Conservation (phyloP, 2,329 filamentous ascomycete genomes). For the Dothidotthia symphoricarpi region DNA sequence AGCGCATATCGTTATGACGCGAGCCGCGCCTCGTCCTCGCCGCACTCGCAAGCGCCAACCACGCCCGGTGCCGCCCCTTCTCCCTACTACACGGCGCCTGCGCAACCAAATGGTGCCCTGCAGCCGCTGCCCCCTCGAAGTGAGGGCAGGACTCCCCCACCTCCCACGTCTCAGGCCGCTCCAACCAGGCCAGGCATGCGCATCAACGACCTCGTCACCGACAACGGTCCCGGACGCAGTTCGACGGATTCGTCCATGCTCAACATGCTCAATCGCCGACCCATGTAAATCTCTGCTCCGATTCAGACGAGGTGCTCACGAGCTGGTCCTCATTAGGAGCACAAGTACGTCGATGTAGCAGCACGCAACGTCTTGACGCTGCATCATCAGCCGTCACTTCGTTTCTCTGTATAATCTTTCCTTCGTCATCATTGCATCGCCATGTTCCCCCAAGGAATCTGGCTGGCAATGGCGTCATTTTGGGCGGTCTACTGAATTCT, state of each 20-base stretch:
- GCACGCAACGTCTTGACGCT: constrained; percentile 5
- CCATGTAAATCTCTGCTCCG: constrained; percentile 27
- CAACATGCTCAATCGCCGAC: constrained; percentile 44
- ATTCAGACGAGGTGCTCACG: constrained; percentile 16
- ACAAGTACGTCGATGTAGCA: constrained; percentile 10
- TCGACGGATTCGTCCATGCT: constrained; percentile 47
- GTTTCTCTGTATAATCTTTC: constrained; percentile 24
- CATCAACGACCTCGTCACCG: constrained; percentile 44
- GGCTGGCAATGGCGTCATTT: constrained; percentile 21
- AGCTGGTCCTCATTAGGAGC: constrained; percentile 35
- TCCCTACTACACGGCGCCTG: constrained; percentile 34
- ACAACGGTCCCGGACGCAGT: constrained; percentile 40
- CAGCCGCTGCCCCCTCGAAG: constrained; percentile 38
- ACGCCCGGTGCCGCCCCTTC: constrained; percentile 35
- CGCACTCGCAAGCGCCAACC: constrained; percentile 42
- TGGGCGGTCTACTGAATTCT: constrained; percentile 23
- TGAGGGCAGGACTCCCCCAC: constrained; percentile 45
- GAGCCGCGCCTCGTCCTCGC: constrained; percentile 44
- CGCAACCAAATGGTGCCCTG: constrained; percentile 30
- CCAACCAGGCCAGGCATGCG: constrained; percentile 42
- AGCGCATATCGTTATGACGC: constrained; percentile 45
- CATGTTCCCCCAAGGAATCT: constrained; percentile 15
- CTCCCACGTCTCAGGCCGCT: constrained; percentile 32
- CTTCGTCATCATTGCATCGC: constrained; percentile 13
- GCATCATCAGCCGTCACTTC: constrained; percentile 8